Base-by-base conservation (phyloP, 225 moss, liverwort and hornwort genomes). In the Straminergon stramineum region DNA sequence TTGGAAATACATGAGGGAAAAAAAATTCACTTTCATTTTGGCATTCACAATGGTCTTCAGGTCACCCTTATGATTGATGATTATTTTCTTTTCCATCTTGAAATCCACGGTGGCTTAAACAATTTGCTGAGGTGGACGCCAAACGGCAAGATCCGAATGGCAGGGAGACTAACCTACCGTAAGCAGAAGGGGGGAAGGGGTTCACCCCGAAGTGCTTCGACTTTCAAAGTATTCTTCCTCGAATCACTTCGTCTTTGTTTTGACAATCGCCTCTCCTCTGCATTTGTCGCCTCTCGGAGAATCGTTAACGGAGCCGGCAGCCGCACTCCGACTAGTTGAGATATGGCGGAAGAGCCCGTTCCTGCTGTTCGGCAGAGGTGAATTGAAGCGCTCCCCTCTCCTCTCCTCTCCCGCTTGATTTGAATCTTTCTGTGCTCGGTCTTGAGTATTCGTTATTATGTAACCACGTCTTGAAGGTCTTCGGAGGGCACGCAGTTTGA, bases 321-420 rank as follows among this genome's bases (percentile, higher is more conserved):
- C 26, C 75, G 58, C 68, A 68, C 16, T 21, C 28, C 41, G 52
- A 24, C 26, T 43, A 45, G 84, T 67, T 27, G 28, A 57, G 76
- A 39, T 12, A 91, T 91, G 93, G 89, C 89, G 81, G 91, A 91
- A 62, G 93, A 91, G 66, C 86, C 87, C 84, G 91, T 79, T 31
- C 87, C 90, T 80, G 83, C 82, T 60, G 84, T 88, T 27, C 91
- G 91, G 14, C 93, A 91, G 58, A 93, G 93, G 93, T 91, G 55
- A 84, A 58, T 43, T 45, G 15, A 83, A 65, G 35, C 48, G 30
- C 53, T 37, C 8, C 58, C 20, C 32, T 65, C 41, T 22, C 55
- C 32, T 56, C 67, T 63, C 43, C 32, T 56, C 67, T 63, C 43
- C 41, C 15, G 58, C 68, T 91, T 89, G 80, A 84, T 16, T 63